A percentile compares a stretch with the other conserved stretches of the same genome.
phyloP scores from a whole-genome alignment of 2,329 filamentous ascomycete species.

The Aureobasidium melanogenum region DNA sequence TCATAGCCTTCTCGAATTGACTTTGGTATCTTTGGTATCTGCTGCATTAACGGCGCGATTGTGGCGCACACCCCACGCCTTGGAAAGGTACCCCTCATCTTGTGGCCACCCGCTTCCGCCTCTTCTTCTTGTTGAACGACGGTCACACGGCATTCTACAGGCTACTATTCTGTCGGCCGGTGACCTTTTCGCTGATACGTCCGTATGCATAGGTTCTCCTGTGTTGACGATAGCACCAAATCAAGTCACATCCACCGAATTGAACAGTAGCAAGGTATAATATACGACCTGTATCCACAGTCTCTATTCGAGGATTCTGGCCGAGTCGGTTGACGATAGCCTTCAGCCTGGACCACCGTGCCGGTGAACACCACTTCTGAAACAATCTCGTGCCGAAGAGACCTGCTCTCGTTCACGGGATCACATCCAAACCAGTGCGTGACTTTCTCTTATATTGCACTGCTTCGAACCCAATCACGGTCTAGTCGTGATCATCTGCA shows the following conservation, averaged over 20 bases:
- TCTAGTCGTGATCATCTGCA: slow-evolving; percentile 12
- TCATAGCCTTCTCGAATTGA: slow-evolving; percentile 5
- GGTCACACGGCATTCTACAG: slow-evolving; percentile 9
- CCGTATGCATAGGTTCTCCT: neutral
- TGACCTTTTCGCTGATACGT: neutral
- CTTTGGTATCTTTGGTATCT: slow-evolving; percentile 3
- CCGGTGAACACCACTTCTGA: neutral
- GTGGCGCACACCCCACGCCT: slow-evolving; percentile 8
- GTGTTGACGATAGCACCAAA: neutral
- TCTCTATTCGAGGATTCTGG: neutral
- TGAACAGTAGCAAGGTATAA: neutral
- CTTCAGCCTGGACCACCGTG: neutral
- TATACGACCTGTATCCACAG: neutral
- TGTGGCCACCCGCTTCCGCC: neutral
- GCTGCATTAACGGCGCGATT: slow-evolving; percentile 9
- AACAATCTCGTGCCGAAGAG: neutral
- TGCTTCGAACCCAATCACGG: neutral
- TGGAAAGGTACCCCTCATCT: slow-evolving; percentile 4
- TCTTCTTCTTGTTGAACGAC: neutral
- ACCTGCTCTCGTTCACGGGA: neutral
- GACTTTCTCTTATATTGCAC: slow-evolving; percentile 1
- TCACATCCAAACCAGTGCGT: neutral
- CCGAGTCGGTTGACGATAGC: neutral
- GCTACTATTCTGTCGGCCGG: neutral
- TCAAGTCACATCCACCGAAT: neutral